phyloP scores from a whole-genome alignment of 495 filamentous ascomycete species.

The Hypoxylon rickii region DNA sequence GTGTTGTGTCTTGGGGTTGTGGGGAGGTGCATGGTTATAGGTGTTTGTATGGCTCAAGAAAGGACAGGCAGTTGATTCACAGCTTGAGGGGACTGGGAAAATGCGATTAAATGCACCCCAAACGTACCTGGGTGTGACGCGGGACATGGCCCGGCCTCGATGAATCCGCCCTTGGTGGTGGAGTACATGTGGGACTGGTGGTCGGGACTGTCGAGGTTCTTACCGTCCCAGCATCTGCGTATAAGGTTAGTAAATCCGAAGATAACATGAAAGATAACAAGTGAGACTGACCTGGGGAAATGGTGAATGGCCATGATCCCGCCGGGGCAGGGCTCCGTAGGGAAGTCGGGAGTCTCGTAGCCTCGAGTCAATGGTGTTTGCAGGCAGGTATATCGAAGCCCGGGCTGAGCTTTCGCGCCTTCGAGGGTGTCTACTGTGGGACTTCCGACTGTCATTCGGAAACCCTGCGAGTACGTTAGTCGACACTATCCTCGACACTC shows the following conservation, averaged over 20 bases:
- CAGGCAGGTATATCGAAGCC: constrained; percentile 55
- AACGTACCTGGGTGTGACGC: constrained; percentile 55
- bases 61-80: too few relatives aligned
- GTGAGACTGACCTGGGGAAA: constrained; percentile 42
- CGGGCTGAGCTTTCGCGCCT: constrained; percentile 35
- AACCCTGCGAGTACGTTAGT: constrained; percentile 44
- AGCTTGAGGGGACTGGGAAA: too few relatives aligned
- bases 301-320: constrained; percentile 48
- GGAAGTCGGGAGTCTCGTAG: constrained; percentile 50
- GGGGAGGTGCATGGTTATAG: too few relatives aligned
- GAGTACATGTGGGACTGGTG: constrained; percentile 56
- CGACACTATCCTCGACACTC: too few relatives aligned
- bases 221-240: constrained; percentile 57
- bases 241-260: constrained; percentile 8
- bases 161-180: constrained; percentile 45
- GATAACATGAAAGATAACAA: neutral
- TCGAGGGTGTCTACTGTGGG: constrained; percentile 40
- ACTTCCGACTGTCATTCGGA: constrained; percentile 58
- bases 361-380: constrained; percentile 45
- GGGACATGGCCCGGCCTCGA: constrained; percentile 48
- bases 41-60: too few relatives aligned
- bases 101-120: too few relatives aligned
- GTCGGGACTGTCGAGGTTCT: constrained; percentile 59
- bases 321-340: constrained; percentile 44
- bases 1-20: too few relatives aligned